Conservation (phyloP, 1,284 basidiomycete genomes). For the Sanghuangporus baumii region DNA sequence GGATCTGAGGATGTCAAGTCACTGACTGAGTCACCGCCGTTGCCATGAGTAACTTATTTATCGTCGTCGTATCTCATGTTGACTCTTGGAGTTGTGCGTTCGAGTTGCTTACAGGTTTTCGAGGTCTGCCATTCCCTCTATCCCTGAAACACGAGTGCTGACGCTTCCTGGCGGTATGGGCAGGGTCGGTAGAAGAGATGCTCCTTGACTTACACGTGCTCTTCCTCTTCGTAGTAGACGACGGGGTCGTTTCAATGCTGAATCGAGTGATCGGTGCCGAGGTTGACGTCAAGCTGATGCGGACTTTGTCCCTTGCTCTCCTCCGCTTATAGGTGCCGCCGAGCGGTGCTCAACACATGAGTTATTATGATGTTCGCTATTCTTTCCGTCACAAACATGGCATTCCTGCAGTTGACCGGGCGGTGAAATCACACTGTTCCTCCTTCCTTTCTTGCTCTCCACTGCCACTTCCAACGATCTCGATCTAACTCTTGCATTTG, state of each 20-base stretch:
- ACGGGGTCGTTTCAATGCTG: not conserved
- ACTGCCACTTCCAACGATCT: not conserved
- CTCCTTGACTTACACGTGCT: not conserved
- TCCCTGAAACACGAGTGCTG: not conserved
- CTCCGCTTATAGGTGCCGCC: not conserved
- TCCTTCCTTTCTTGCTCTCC: not conserved
- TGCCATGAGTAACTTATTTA: not conserved
- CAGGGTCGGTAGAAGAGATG: not conserved
- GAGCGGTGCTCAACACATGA: not conserved
- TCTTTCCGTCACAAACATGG: not conserved
- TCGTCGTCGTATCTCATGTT: not conserved
- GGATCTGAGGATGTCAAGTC: conserved; percentile 13
- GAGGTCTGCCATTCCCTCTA: not conserved
- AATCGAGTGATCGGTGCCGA: not conserved
- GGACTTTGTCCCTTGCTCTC: not conserved
- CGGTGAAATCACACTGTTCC: not conserved
- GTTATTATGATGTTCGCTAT: not conserved
- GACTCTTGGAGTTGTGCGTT: not conserved
- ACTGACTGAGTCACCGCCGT: not conserved
- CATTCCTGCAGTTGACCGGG: not conserved
- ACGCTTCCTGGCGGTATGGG: too few relatives aligned
- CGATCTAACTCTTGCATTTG: not conserved
- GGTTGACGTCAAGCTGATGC: not conserved
- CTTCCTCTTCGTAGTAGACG: not conserved
- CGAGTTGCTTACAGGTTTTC: not conserved